These are phyloP conservation scores for Lactarius indigo DNA, from an alignment of 768 basidiomycete species.

Conservation along the genomic window DNA sequence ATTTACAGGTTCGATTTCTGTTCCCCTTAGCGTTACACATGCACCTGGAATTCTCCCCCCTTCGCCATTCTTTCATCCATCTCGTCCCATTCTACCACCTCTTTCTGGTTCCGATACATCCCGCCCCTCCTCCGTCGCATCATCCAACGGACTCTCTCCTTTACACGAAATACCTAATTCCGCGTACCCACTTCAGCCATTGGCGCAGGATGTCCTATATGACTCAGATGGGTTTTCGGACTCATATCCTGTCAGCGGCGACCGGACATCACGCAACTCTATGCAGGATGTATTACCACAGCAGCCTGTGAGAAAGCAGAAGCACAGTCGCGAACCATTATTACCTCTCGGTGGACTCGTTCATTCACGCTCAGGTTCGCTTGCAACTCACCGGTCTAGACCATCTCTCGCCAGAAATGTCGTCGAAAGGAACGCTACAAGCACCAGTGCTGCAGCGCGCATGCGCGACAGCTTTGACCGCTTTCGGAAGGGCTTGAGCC, in stretches of 20 bases:
- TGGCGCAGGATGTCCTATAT: conserved; percentile 37
- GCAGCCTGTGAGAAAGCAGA: conserved; percentile 40
- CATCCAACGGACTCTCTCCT: conserved; percentile 27
- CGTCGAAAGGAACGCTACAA: conserved; percentile 31
- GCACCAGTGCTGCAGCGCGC: conserved; percentile 33
- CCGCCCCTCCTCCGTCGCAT: conserved; percentile 34
- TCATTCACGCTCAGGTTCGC: conserved; percentile 24
- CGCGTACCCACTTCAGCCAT: conserved; percentile 40
- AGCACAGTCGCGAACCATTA: conserved; percentile 71
- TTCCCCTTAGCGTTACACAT: conserved; percentile 42
- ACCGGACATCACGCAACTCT: conserved; percentile 19
- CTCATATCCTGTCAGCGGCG: conserved; percentile 6
- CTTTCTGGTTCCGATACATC: conserved; percentile 35
- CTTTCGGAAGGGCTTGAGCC: conserved; percentile 47
- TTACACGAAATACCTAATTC: conserved; percentile 23
- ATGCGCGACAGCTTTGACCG: conserved; percentile 62
- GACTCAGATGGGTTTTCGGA: conserved; percentile 43
- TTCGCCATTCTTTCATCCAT: conserved; percentile 73
- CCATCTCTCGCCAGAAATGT: conserved; percentile 27
- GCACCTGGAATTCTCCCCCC: conserved; percentile 75
- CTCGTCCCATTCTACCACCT: conserved; percentile 53
- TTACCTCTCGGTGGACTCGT: conserved; percentile 49
- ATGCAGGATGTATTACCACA: conserved; percentile 33
- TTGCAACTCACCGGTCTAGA: conserved; percentile 29
- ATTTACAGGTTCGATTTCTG: conserved; percentile 9